Percentiles rank a stretch among this genome's conserved stretches.
Conservation (phyloP, 1,139 yeast genomes). For the Geotrichum carabidarum region DNA sequence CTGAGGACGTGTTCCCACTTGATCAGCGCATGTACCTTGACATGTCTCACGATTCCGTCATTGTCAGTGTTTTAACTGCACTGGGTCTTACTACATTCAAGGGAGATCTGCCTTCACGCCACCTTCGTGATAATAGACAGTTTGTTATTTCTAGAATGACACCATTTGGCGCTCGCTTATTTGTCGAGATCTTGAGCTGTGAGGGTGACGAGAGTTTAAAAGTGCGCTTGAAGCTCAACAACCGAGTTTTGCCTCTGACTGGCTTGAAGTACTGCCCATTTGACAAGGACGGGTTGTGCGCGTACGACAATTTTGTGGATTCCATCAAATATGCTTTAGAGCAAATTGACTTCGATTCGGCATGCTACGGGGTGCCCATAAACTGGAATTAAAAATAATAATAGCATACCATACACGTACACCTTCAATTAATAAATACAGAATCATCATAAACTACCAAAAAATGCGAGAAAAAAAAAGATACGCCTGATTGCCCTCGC, state of each 20-base stretch:
- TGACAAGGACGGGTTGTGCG: slow-evolving; percentile 38
- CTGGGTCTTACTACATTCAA: slow-evolving; percentile 38
- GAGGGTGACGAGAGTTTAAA: slow-evolving; percentile 18
- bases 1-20: slow-evolving; percentile 37
- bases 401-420: background rate
- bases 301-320: slow-evolving; percentile 33
- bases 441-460: too few relatives aligned
- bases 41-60: slow-evolving; percentile 43
- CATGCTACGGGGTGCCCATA: slow-evolving; percentile 34
- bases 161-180: slow-evolving; percentile 44
- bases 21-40: slow-evolving; percentile 43
- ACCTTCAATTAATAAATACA: too few relatives aligned
- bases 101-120: slow-evolving; percentile 35
- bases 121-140: slow-evolving; percentile 39
- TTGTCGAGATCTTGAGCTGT: slow-evolving; percentile 40
- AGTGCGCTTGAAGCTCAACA: slow-evolving; percentile 40
- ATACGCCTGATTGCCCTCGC: background rate
- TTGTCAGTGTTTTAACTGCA: slow-evolving; percentile 40
- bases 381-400: background rate
- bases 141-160: slow-evolving; percentile 41
- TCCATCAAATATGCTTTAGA: slow-evolving; percentile 35
- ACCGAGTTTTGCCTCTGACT: slow-evolving; percentile 40
- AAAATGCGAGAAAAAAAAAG: background rate
- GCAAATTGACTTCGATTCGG: slow-evolving; percentile 33
- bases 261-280: slow-evolving; percentile 38